Conservation (phyloP, 768 basidiomycete genomes). For the Boletus rubescentipes region DNA sequence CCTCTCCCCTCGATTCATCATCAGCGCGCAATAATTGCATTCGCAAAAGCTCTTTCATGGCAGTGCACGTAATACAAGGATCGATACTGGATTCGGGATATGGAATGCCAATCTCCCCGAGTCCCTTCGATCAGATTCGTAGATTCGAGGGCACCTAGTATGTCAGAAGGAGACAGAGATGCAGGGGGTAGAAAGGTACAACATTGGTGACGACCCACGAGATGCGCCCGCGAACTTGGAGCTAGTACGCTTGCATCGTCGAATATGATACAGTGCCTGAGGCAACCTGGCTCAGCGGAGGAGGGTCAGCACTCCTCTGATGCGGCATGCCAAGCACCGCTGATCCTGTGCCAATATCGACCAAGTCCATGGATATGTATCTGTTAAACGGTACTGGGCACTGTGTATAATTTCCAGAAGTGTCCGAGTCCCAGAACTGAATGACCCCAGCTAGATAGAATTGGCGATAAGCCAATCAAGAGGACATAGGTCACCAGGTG, state of each 20-base stretch:
- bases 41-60: not conserved
- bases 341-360: not conserved
- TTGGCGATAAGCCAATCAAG: not conserved
- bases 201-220: not conserved
- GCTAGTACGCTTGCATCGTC: too few species aligned
- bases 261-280: not conserved
- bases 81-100: slow-evolving; percentile 19
- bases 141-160: not conserved
- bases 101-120: not conserved
- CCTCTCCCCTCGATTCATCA: slow-evolving; percentile 22
- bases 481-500: too few species aligned
- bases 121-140: not conserved
- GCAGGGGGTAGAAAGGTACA: not conserved
- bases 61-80: not conserved
- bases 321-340: not conserved
- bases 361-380: not conserved
- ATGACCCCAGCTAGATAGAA: not conserved
- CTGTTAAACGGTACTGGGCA: too few species aligned
- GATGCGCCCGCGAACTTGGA: not conserved
- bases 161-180: slow-evolving; percentile 3
- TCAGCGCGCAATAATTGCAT: slow-evolving; percentile 18
- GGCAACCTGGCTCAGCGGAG: not conserved
- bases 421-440: not conserved
- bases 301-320: not conserved
- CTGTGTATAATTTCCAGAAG: not conserved